Conservation (phyloP, 2,329 filamentous ascomycete species). For the Colletotrichum melonis region DNA sequence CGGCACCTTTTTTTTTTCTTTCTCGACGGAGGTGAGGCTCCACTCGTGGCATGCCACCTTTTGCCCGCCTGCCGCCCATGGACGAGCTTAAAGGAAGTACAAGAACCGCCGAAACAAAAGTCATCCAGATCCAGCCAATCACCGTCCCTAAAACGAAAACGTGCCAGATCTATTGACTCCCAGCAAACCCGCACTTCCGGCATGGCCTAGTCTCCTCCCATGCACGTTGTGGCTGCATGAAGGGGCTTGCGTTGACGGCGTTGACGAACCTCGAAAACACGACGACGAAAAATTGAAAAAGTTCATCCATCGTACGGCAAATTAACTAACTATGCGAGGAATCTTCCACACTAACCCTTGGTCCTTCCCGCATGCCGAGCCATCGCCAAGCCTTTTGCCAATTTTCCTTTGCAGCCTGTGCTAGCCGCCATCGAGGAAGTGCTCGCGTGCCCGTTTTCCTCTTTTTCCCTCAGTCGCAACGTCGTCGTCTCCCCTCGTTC, state of each 20-base stretch:
- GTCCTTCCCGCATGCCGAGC: slow-evolving; percentile 27
- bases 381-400: slow-evolving; percentile 23
- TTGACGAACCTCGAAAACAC: background rate
- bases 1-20: background rate
- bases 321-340: background rate
- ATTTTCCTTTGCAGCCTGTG: background rate
- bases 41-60: background rate
- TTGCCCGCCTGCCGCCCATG: background rate
- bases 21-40: too few relatives aligned
- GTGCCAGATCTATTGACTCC: slow-evolving; percentile 37
- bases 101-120: background rate
- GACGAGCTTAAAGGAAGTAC: slow-evolving; percentile 27
- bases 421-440: slow-evolving; percentile 31
- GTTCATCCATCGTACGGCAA: slow-evolving; percentile 21
- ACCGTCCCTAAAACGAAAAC: slow-evolving; percentile 13
- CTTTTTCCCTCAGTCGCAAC: background rate
- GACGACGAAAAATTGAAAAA: background rate
- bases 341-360: background rate
- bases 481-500: background rate
- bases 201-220: background rate
- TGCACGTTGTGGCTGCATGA: background rate
- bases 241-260: background rate
- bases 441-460: slow-evolving; percentile 34
- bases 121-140: slow-evolving; percentile 30
- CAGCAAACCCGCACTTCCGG: slow-evolving; percentile 36